These are phyloP conservation scores for Mucor circinelloides DNA, from an alignment of 371 early-diverging fungal species.

Conservation along the genomic window DNA sequence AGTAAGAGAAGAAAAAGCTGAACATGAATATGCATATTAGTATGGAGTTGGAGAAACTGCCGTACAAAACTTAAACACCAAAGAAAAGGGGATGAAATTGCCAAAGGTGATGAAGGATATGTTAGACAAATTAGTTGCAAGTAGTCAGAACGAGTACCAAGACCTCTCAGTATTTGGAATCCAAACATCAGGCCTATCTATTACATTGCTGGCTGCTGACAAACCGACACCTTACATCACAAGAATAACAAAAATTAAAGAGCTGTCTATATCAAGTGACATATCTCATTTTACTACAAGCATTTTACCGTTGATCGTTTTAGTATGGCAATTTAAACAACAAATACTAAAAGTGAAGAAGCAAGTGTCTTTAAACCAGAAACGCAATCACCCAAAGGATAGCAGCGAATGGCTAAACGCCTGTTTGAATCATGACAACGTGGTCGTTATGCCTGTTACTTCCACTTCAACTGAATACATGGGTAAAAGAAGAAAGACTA, in stretches of 20 bases:
- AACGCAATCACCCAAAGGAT: no score
- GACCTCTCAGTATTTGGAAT: conserved; percentile 9
- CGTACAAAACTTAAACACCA: conserved; percentile 7
- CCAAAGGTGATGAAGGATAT: conserved; percentile 22
- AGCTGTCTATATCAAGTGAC: conserved; percentile 7
- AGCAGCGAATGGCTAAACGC: no score
- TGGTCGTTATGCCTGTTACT: no score
- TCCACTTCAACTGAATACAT: no score
- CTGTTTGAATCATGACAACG: no score
- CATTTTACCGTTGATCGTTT: conserved; percentile 12
- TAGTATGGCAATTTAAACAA: conserved; percentile 15
- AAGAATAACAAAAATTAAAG: conserved; percentile 11
- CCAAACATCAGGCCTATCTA: no score
- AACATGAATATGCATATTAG: conserved; percentile 10
- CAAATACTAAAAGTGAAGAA: conserved; percentile 13
- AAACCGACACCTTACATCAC: conserved; percentile 12
- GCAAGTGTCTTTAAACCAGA: no score
- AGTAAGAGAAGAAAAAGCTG: conserved; percentile 13
- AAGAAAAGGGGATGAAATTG: conserved; percentile 19
- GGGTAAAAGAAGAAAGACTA: no score
- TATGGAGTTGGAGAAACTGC: conserved; percentile 17
- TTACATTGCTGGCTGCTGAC: conserved; percentile 6
- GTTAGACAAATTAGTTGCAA: conserved; percentile 8
- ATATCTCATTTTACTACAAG: conserved; percentile 7
- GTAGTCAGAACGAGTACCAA: conserved; percentile 10